A percentile compares a stretch with the other conserved stretches of the same genome.
phyloP scores from a whole-genome alignment of 352 stramenopile genomes.

The Blastocystis sp. region DNA sequence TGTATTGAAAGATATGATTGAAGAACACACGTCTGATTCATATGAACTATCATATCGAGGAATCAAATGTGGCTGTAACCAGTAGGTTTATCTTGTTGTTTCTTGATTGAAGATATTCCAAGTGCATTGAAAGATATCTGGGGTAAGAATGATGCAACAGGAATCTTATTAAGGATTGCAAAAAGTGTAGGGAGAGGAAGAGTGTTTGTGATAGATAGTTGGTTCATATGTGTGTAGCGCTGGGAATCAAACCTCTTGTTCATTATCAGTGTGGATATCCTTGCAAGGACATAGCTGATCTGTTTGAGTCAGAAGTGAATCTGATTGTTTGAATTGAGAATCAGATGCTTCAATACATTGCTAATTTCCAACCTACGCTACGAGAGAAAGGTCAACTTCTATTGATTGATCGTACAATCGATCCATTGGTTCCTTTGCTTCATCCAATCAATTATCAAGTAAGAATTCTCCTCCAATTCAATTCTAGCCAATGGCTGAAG shows the following conservation, averaged over 20 bases:
- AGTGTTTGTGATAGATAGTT: not conserved
- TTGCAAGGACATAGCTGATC: not conserved
- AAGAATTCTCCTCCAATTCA: not conserved
- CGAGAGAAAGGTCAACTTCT: constrained; percentile 14
- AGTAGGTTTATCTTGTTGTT: not conserved
- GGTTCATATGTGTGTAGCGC: constrained; percentile 15
- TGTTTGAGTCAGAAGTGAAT: not conserved
- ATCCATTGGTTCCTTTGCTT: not conserved
- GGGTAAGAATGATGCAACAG: not conserved
- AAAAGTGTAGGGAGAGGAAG: not conserved
- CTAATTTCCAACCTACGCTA: not conserved
- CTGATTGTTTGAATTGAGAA: not conserved
- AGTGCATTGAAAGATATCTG: constrained; percentile 11
- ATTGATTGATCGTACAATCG: not conserved
- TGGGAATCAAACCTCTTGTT: constrained; percentile 27
- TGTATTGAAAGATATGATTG: not conserved
- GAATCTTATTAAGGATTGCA: not conserved
- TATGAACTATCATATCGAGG: constrained; percentile 34
- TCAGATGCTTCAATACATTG: constrained; percentile 21
- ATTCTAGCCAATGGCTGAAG: not conserved
- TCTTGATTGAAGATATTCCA: not conserved
- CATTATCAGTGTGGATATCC: constrained; percentile 5
- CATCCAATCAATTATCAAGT: constrained; percentile 36
- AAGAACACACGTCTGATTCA: constrained; percentile 9
- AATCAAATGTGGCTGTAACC: not conserved